Conservation (phyloP, 2,329 filamentous ascomycete species). For the Beauveria sp. region DNA sequence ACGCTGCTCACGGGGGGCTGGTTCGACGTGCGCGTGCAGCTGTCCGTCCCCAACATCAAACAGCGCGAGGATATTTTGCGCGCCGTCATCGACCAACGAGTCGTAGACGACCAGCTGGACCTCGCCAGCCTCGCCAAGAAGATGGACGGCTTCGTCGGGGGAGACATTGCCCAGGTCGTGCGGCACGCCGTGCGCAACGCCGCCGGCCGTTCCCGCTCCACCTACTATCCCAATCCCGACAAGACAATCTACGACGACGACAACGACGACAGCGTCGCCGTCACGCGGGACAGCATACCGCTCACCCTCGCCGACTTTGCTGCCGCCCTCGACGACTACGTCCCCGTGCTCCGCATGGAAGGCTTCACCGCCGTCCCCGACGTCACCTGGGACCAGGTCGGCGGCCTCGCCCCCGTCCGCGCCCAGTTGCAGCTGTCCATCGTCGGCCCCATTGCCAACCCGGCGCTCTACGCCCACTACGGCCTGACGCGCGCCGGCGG, state of each 20-base stretch:
- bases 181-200: constrained; percentile 34
- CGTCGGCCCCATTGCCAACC: constrained; percentile 79
- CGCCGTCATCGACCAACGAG: constrained; percentile 36
- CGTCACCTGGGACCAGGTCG: constrained; percentile 89
- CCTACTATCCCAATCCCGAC: constrained; percentile 15
- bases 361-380: constrained; percentile 92
- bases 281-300: background rate
- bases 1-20: constrained; percentile 64
- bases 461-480: constrained; percentile 65
- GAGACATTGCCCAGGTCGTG: constrained; percentile 67
- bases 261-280: background rate
- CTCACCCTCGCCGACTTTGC: constrained; percentile 52
- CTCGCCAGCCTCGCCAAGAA: constrained; percentile 67
- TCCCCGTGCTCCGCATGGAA: constrained; percentile 67
- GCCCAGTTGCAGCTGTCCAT: constrained; percentile 78
- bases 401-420: constrained; percentile 71
- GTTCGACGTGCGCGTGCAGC: constrained; percentile 78
- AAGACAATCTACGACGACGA: background rate
- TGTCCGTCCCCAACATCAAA: constrained; percentile 75
- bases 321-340: constrained; percentile 57
- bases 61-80: constrained; percentile 54
- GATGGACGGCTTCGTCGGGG: constrained; percentile 89
- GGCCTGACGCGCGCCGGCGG: constrained; percentile 78
- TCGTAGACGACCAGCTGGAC: constrained; percentile 53
- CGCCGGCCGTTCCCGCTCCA: constrained; percentile 25